Percentiles rank a stretch among this genome's conserved stretches.
These are phyloP conservation scores for Tranzscheliella williamsii DNA, from an alignment of 1,284 basidiomycete species.

Conservation along the genomic window DNA sequence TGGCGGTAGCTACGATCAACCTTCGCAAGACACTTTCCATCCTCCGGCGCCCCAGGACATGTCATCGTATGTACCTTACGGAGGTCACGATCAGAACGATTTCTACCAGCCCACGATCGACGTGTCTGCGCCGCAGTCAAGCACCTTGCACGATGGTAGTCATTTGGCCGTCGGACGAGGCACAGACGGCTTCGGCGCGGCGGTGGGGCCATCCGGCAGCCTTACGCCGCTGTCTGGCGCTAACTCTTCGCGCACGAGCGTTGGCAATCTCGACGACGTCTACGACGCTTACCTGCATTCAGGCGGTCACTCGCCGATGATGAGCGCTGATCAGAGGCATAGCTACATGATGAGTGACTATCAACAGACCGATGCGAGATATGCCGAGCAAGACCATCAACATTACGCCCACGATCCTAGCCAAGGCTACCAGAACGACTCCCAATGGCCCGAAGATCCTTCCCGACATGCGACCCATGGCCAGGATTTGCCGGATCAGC, in stretches of 20 bases:
- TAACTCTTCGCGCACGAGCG: too few species aligned
- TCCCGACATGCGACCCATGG: too few species aligned
- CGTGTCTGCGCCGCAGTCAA: conserved; percentile 8
- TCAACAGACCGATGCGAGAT: neutral
- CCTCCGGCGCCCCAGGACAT: conserved; percentile 23
- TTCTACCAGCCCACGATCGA: conserved; percentile 5
- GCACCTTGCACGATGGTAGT: conserved; percentile 1
- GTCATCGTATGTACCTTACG: conserved; percentile 26
- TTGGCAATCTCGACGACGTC: conserved; percentile 22
- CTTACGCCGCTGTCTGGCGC: too few species aligned
- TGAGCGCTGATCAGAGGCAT: conserved; percentile 24
- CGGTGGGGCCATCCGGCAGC: conserved; percentile 15
- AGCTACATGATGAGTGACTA: conserved; percentile 42
- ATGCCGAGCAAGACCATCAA: neutral
- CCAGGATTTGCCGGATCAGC: too few species aligned
- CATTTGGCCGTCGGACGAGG: conserved; percentile 16
- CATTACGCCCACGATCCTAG: neutral
- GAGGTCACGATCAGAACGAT: conserved; percentile 3
- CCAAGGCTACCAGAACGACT: neutral
- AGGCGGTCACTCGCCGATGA: conserved; percentile 10
- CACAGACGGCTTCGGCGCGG: conserved; percentile 28
- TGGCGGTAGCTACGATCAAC: neutral
- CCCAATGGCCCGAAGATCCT: too few species aligned
- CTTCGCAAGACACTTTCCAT: conserved; percentile 4
- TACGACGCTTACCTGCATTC: conserved; percentile 40